phyloP scores from a whole-genome alignment of 768 basidiomycete species.

The Floccularia luteovirens region DNA sequence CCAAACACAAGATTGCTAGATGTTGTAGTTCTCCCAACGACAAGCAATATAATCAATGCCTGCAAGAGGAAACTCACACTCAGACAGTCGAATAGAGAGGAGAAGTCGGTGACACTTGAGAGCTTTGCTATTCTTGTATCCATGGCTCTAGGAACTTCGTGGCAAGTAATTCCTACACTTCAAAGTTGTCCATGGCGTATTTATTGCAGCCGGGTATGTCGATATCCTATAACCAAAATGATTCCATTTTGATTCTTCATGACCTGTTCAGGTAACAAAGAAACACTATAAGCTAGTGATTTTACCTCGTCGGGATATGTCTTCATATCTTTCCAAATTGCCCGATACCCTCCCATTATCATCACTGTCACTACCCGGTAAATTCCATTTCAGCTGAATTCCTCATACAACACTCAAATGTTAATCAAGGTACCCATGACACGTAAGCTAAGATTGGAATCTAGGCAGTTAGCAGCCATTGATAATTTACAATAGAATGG shows the following conservation, averaged over 20 bases:
- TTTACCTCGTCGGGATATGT: slow-evolving; percentile 49
- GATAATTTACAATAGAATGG: slow-evolving; percentile 41
- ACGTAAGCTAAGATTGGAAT: slow-evolving; percentile 33
- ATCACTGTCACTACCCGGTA: slow-evolving; percentile 73
- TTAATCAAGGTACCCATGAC: slow-evolving; percentile 52
- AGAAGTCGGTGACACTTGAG: slow-evolving; percentile 13
- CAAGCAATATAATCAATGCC: not conserved
- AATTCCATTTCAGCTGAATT: slow-evolving; percentile 15
- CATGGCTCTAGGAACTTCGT: slow-evolving; percentile 26
- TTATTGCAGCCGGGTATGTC: slow-evolving; percentile 44
- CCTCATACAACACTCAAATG: slow-evolving; percentile 8
- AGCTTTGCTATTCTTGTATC: slow-evolving; percentile 19
- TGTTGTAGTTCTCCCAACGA: no score
- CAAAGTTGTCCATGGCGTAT: slow-evolving; percentile 49
- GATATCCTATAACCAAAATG: slow-evolving; percentile 1
- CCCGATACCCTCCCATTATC: slow-evolving; percentile 66
- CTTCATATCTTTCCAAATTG: slow-evolving; percentile 49
- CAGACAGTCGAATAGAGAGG: not conserved
- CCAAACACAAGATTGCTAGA: no score
- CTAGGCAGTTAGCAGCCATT: not conserved
- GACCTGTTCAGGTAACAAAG: slow-evolving; percentile 42
- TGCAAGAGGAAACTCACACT: not conserved
- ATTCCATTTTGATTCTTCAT: no score
- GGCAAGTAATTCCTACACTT: slow-evolving; percentile 34
- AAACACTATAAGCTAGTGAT: slow-evolving; percentile 43